Conservation (phyloP, 192 early-diverging fungal species). For the Funneliformis geosporum region DNA sequence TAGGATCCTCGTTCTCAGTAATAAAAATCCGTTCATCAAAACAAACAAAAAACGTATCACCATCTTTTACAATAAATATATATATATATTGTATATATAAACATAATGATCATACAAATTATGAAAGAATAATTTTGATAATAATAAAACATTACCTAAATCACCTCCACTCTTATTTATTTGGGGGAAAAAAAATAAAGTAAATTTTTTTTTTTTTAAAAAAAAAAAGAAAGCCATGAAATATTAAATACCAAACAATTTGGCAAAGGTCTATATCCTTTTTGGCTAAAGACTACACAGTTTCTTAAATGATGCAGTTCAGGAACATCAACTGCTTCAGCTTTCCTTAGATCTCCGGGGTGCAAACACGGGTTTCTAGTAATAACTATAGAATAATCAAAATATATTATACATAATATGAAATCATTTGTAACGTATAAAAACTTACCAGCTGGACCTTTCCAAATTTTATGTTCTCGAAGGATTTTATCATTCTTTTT, state of each 20-base stretch:
- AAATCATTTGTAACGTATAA: neutral
- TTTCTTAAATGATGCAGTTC: constrained; percentile 53
- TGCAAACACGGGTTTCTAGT: constrained; percentile 64
- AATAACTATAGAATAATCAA: constrained; percentile 33
- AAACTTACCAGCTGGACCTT: neutral
- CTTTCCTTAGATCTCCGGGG: constrained; percentile 60
- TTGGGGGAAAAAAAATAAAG: neutral
- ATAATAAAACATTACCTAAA: neutral
- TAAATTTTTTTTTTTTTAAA: neutral
- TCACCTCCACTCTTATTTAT: neutral
- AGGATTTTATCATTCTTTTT: neutral
- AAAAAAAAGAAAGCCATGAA: constrained; percentile 59
- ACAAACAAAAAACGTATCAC: constrained; percentile 36
- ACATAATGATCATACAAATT: neutral
- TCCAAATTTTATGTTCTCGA: neutral
- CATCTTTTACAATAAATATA: constrained; percentile 17
- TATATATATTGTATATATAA: too few relatives aligned
- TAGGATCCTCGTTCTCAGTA: constrained; percentile 38
- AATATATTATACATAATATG: neutral
- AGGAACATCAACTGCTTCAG: constrained; percentile 53
- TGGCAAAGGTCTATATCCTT: constrained; percentile 64
- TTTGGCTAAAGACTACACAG: constrained; percentile 72
- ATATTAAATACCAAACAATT: constrained; percentile 74
- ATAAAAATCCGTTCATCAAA: constrained; percentile 54
- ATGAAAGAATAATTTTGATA: neutral